Base-by-base conservation (phyloP, 768 basidiomycete species). In the Termitomyces sp. region DNA sequence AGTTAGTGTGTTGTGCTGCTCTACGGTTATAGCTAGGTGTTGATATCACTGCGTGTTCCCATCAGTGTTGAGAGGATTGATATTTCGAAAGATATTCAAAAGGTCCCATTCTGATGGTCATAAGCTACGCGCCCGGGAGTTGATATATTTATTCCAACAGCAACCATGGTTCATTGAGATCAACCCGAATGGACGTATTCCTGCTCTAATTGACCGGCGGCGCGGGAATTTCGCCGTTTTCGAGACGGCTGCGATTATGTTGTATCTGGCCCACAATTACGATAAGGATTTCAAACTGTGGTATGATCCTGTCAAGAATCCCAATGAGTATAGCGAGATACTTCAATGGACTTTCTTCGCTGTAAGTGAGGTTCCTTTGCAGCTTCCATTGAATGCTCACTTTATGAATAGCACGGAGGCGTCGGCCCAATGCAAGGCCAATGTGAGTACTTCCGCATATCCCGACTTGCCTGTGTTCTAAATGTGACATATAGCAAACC, bases 351-450 rank as follows among this genome's bases (percentile, higher is more conserved):
- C 94, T 56, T 92, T 94, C 77, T 95, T 94, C 65, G 82, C 86
- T 14, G 88, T 88, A 63, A 59, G 82, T 66, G 31, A 12, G 31
- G 14, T 11, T n/a, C 49, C 14, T 32, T 15, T 49, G 5, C 6
- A 10, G 5, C 12, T 20, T 20, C 1, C 9, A 9, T 11, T 17
- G 1, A 11, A 20, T 45, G 31, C 36, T 20, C 70, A 61, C n/a
- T 20, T 15, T 14, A 51, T 56, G 15, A 42, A 46, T 55, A 91
- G 87, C 89, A 92, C 69, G 91, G 89, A 1, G 91, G 88, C 31
- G 73, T 92, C 29, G 91, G 91, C 32, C 91, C 92, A n/a, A 94
- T 93, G 90, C 91, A 94, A 77, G 89, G 91, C 36, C 89, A 92
- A 76, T 64, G 70, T 72, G 58, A 47, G 66, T 36, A 12, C 7